Conservation (phyloP, 331 rosid species). For the Quercus lobata region DNA sequence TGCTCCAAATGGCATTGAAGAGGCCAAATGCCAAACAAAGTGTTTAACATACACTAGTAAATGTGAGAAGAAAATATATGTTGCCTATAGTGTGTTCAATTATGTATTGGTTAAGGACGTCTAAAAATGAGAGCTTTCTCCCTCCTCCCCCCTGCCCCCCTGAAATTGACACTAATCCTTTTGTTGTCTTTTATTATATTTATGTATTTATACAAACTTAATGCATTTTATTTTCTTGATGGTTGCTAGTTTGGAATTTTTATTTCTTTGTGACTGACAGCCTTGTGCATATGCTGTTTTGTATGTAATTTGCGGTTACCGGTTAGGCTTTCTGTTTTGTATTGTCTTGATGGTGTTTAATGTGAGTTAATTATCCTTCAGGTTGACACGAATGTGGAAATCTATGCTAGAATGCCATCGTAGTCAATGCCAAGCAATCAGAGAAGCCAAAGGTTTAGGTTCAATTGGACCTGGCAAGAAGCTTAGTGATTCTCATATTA, state of each 20-base stretch:
- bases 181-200: conserved; percentile 2
- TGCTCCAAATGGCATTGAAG: neutral
- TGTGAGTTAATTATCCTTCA: conserved; percentile 30
- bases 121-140: neutral
- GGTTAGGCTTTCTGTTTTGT: neutral
- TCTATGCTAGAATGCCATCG: conserved; percentile 92
- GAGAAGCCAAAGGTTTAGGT: conserved; percentile 79
- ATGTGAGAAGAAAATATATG: neutral
- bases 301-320: too few species aligned
- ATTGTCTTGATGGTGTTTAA: neutral
- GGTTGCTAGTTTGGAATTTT: conserved; percentile 1
- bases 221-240: neutral
- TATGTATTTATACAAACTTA: neutral
- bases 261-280: neutral
- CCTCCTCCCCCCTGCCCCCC: neutral
- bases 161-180: neutral
- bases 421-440: conserved; percentile 68
- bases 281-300: neutral
- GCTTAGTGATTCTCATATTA: conserved; percentile 48
- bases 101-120: neutral
- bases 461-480: conserved; percentile 68
- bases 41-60: neutral
- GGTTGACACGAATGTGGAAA: conserved; percentile 90
- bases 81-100: neutral
- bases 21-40: neutral